Evolutionary conservation across 2,329 filamentous ascomycete species (phyloP), one percentile per base, ranked within the genome.

Genomic region (Helotiales sp.): DNA sequence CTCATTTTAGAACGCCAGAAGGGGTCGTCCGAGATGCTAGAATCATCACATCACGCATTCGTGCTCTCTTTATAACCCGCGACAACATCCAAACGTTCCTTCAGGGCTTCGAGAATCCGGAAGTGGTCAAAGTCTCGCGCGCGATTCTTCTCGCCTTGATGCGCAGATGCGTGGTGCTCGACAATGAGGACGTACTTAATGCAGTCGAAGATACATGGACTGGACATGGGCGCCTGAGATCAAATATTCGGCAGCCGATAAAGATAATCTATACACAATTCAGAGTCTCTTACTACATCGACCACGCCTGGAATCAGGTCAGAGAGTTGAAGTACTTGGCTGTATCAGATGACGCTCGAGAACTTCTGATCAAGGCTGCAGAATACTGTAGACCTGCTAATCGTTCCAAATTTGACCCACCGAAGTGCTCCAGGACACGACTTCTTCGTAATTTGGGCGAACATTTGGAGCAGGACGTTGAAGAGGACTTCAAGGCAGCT

Each of bases 291-390:
- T 51, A 51, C 31, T 38, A 51, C 31, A 19, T 51, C 17, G 33
- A 38, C 31, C 19, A 51, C 13, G n/a, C n/a, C 15, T 51, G 48
- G 48, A 33, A 51, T 10, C 48, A 51, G 17, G 29, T 51, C 30
- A 19, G 48, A 15, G 48, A 51, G 13, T 51, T 38, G 19, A 51
- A 17, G 12, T 51, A 51, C 22, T 24, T 51, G 29, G 48, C 48
- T 25, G 31, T 34, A 25, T 27, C 48, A 15, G 48, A 51, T 9
- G 48, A 51, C 25, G 17, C 30, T 9, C 48, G 48, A 38, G 31
- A 51, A 25, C 31, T 29, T 13, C 24, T 51, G 9, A 51, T 51
- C 30, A 31, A 38, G n/a, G 17, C 9, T 7, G 31, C 48, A 5
- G 25, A 38, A n/a, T 51, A 13, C 29, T 17, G 30, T 8, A 12